Conservation (phyloP, 257 asterid genomes). For the Penstemon eatonii region DNA sequence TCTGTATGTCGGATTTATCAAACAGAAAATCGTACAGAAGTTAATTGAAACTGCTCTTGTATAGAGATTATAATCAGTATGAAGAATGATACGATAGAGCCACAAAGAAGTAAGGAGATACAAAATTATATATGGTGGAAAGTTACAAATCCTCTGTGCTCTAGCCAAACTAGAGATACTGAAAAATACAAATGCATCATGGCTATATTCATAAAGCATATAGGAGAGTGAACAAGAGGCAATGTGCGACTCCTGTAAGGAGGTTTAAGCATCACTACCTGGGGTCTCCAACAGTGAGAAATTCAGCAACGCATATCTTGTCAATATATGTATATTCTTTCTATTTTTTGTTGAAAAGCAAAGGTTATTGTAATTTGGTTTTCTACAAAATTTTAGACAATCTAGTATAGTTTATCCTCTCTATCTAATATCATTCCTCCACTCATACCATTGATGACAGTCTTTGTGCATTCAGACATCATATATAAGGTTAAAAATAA, state of each 20-base stretch:
- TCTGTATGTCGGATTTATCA: constrained; percentile 64
- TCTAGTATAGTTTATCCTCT: neutral
- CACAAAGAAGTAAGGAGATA: constrained; percentile 16
- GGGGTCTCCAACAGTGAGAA: constrained; percentile 17
- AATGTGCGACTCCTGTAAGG: constrained; percentile 14
- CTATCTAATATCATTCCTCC: constrained; percentile 7
- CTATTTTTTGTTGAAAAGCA: constrained; percentile 20
- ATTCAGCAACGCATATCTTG: constrained; percentile 13
- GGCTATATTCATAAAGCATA: constrained; percentile 19
- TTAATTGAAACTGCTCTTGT: constrained; percentile 56
- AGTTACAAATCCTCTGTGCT: constrained; percentile 22
- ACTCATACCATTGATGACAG: constrained; percentile 9
- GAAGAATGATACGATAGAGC: constrained; percentile 13
- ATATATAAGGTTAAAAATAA: neutral
- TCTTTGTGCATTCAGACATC: constrained; percentile 3
- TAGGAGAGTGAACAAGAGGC: constrained; percentile 7
- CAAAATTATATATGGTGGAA: constrained; percentile 17
- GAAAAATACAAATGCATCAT: constrained; percentile 3
- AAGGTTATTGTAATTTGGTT: constrained; percentile 6
- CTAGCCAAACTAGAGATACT: constrained; percentile 21
- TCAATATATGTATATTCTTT: constrained; percentile 23
- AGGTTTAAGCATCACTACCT: constrained; percentile 26
- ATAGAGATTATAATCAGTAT: constrained; percentile 30
- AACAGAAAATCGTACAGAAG: constrained; percentile 33
- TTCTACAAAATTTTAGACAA: constrained; percentile 1